Conservation (phyloP, 768 basidiomycete genomes). For the Trametes gibbosa region DNA sequence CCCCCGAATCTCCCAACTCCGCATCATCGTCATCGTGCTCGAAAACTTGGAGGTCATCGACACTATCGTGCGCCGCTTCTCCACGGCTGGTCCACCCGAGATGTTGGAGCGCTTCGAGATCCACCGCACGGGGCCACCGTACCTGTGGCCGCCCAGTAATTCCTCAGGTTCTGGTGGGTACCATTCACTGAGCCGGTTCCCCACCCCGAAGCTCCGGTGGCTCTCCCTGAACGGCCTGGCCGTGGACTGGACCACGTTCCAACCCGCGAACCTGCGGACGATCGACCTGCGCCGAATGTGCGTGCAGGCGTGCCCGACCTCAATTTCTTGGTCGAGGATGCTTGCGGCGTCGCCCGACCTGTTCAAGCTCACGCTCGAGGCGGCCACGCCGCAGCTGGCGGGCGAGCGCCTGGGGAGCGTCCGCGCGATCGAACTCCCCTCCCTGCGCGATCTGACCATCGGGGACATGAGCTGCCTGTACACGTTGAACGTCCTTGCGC, state of each 20-base stretch:
- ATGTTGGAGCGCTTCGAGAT: slow-evolving; percentile 62
- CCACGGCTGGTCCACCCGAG: slow-evolving; percentile 10
- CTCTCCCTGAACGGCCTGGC: slow-evolving; percentile 58
- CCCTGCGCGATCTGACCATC: slow-evolving; percentile 52
- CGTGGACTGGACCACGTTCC: slow-evolving; percentile 54
- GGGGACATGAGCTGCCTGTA: slow-evolving; percentile 53
- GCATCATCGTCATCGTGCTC: slow-evolving; percentile 56
- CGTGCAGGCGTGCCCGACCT: slow-evolving; percentile 47
- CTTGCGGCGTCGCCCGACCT: slow-evolving; percentile 36
- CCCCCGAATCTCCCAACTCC: slow-evolving; percentile 53
- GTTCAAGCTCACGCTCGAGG: slow-evolving; percentile 56
- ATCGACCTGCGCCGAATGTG: slow-evolving; percentile 66
- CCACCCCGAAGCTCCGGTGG: slow-evolving; percentile 44
- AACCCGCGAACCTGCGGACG: slow-evolving; percentile 52
- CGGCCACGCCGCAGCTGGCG: slow-evolving; percentile 42
- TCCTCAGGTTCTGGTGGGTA: slow-evolving; percentile 18
- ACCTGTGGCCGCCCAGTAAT: slow-evolving; percentile 5
- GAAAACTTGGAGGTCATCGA: slow-evolving; percentile 56
- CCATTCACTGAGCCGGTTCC: slow-evolving; percentile 51
- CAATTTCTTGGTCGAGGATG: slow-evolving; percentile 46
- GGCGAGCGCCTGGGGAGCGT: background rate
- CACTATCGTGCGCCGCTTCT: slow-evolving; percentile 33
- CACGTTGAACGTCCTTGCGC: slow-evolving; percentile 44
- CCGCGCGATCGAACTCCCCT: slow-evolving; percentile 44
- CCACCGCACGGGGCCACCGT: slow-evolving; percentile 43